These are phyloP conservation scores for Cladosporium sp. DNA, from an alignment of 2,329 filamentous ascomycete species.

Conservation along the genomic window DNA sequence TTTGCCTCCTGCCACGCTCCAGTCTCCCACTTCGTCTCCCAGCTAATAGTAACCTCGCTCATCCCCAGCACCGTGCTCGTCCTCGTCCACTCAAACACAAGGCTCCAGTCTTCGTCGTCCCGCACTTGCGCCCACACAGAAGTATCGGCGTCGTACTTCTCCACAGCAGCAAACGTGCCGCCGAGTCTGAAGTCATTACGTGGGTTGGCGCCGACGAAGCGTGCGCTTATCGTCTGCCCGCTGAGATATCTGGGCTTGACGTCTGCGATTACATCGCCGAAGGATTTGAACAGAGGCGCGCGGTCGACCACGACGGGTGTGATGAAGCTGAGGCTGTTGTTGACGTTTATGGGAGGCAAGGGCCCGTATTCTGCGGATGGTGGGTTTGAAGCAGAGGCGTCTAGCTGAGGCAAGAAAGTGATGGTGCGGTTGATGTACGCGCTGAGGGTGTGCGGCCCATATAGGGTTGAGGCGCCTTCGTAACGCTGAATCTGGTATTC, in stretches of 20 bases:
- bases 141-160: slow-evolving; percentile 55
- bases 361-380: slow-evolving; percentile 51
- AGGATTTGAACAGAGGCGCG: slow-evolving; percentile 63
- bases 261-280: slow-evolving; percentile 65
- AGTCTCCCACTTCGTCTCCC: slow-evolving; percentile 67
- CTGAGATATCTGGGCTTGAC: slow-evolving; percentile 52
- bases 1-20: slow-evolving; percentile 26
- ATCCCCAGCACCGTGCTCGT: slow-evolving; percentile 68
- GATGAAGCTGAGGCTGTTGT: slow-evolving; percentile 77
- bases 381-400: slow-evolving; percentile 38
- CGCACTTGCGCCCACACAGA: slow-evolving; percentile 64
- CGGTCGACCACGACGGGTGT: slow-evolving; percentile 74
- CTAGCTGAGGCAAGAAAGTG: slow-evolving; percentile 68
- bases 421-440: slow-evolving; percentile 87
- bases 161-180: slow-evolving; percentile 74
- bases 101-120: slow-evolving; percentile 78
- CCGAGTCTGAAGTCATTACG: slow-evolving; percentile 82
- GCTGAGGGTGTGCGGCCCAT: slow-evolving; percentile 76
- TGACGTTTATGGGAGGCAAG: slow-evolving; percentile 74
- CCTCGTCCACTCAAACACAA: slow-evolving; percentile 78
- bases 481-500: slow-evolving; percentile 86
- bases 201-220: slow-evolving; percentile 85
- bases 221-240: slow-evolving; percentile 64
- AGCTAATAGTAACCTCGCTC: slow-evolving; percentile 76
- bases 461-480: slow-evolving; percentile 91